phyloP scores from a whole-genome alignment of 1,284 basidiomycete species.

The Rhodotorula sp. region DNA sequence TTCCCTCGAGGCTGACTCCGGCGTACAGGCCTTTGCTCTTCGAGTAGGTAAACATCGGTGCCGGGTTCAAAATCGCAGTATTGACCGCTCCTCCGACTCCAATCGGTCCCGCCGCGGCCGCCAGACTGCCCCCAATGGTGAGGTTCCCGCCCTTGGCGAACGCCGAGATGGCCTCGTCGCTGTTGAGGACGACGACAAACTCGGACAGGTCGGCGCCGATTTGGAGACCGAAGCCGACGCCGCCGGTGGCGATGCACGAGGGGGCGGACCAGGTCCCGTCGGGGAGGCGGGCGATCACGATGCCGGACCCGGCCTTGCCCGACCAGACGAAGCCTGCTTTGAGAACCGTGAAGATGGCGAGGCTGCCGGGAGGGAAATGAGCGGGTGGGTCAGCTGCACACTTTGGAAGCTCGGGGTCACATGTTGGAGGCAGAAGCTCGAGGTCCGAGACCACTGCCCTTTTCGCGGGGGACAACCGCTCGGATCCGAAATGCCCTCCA shows the following conservation, averaged over 20 bases:
- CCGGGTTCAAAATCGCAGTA: conserved; percentile 81
- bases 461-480: no score
- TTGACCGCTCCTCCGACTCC: conserved; percentile 92
- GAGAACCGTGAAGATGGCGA: conserved; percentile 93
- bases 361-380: no score
- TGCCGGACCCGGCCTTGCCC: conserved; percentile 89
- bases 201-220: conserved; percentile 64
- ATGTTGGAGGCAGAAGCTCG: no score
- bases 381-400: no score
- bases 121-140: conserved; percentile 70
- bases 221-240: conserved; percentile 88
- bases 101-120: conserved; percentile 72
- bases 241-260: conserved; percentile 95
- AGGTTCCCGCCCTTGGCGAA: conserved; percentile 95
- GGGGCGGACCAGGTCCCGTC: conserved; percentile 98
- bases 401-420: no score
- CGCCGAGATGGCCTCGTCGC: conserved; percentile 89
- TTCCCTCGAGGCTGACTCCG: conserved; percentile 91
- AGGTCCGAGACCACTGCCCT: no score
- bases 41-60: conserved; percentile 94
- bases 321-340: conserved; percentile 57
- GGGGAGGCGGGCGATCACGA: conserved; percentile 89
- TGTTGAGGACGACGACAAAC: conserved; percentile 85
- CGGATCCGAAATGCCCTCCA: no score
- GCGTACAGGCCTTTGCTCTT: conserved; percentile 77